Evolutionary conservation across 2,329 filamentous ascomycete genomes (phyloP).

Genomic region (Saccharata proteae): DNA sequence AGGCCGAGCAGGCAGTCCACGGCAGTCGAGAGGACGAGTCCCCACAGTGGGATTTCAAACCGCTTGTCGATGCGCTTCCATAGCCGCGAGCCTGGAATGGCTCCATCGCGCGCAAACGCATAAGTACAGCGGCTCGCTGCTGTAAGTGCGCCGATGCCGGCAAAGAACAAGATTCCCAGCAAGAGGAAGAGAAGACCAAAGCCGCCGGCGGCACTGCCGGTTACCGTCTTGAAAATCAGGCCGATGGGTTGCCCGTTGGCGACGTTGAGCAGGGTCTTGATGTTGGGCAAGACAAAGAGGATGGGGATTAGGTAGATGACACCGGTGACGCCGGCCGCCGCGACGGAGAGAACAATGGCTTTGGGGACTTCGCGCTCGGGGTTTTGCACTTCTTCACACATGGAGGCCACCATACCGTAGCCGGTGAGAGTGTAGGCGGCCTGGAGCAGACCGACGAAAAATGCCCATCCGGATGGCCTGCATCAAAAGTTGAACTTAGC

Average conservation of each 20-base stretch:
- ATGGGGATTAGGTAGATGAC: slow-evolving; percentile 59
- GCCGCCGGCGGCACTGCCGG: slow-evolving; percentile 58
- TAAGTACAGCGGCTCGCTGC: slow-evolving; percentile 65
- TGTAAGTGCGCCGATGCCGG: slow-evolving; percentile 62
- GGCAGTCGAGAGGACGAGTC: slow-evolving; percentile 53
- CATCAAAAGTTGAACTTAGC: neutral
- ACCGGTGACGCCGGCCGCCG: slow-evolving; percentile 53
- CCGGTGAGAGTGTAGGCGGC: slow-evolving; percentile 50
- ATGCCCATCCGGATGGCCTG: slow-evolving; percentile 55
- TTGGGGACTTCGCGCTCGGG: slow-evolving; percentile 58
- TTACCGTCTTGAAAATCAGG: slow-evolving; percentile 62
- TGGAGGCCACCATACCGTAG: slow-evolving; percentile 59
- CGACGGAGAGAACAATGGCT: slow-evolving; percentile 58
- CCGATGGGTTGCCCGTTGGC: slow-evolving; percentile 66
- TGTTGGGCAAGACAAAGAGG: slow-evolving; percentile 61
- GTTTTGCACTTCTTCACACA: slow-evolving; percentile 62
- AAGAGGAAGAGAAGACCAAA: slow-evolving; percentile 67
- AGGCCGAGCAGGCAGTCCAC: slow-evolving; percentile 61
- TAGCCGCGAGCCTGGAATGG: slow-evolving; percentile 55
- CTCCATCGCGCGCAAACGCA: slow-evolving; percentile 63
- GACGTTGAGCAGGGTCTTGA: slow-evolving; percentile 50
- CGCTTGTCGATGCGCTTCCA: slow-evolving; percentile 54
- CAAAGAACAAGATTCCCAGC: slow-evolving; percentile 65
- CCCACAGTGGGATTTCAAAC: slow-evolving; percentile 59
- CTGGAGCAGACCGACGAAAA: slow-evolving; percentile 59